Percentiles rank a stretch among this genome's conserved stretches.
These are phyloP conservation scores for Mallotus japonicus DNA, from an alignment of 441 rosid genomes.

Conservation along the genomic window DNA sequence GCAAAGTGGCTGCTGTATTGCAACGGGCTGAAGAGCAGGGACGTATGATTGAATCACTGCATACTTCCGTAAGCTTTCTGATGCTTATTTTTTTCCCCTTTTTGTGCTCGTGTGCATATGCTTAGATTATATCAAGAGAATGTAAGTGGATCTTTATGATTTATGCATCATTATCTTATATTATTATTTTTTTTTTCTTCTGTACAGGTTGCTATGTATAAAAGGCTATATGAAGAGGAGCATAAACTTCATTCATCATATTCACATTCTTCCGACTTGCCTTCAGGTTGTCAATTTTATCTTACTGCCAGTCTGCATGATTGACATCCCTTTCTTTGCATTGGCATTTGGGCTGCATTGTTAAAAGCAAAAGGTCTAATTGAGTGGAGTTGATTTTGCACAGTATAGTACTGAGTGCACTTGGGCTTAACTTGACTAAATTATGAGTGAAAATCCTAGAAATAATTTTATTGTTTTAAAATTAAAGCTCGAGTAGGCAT, in stretches of 20 bases:
- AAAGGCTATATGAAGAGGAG: constrained; percentile 89
- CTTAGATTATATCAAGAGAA: not conserved
- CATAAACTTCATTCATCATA: constrained; percentile 59
- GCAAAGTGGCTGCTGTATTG: constrained; percentile 79
- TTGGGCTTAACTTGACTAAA: too few relatives aligned
- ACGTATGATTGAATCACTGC: constrained; percentile 90
- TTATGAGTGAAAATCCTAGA: too few relatives aligned
- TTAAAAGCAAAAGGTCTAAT: too few relatives aligned
- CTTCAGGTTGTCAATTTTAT: constrained; percentile 49
- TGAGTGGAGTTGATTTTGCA: too few relatives aligned
- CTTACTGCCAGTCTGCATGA: not conserved
- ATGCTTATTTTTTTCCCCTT: constrained; percentile 9
- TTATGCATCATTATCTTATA: not conserved
- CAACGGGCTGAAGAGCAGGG: constrained; percentile 96
- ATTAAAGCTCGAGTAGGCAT: too few relatives aligned
- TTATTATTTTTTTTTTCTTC: constrained; percentile 4
- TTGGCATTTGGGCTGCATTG: not conserved
- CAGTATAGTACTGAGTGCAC: too few relatives aligned
- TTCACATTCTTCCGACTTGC: constrained; percentile 40
- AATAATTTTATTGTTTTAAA: too few relatives aligned
- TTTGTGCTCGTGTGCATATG: not conserved
- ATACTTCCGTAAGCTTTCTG: constrained; percentile 66
- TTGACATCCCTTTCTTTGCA: not conserved
- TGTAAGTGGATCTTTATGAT: not conserved
- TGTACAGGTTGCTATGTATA: constrained; percentile 89